phyloP scores from a whole-genome alignment of 2,329 filamentous ascomycete species.

The Aspergillus pseudoglaucus region DNA sequence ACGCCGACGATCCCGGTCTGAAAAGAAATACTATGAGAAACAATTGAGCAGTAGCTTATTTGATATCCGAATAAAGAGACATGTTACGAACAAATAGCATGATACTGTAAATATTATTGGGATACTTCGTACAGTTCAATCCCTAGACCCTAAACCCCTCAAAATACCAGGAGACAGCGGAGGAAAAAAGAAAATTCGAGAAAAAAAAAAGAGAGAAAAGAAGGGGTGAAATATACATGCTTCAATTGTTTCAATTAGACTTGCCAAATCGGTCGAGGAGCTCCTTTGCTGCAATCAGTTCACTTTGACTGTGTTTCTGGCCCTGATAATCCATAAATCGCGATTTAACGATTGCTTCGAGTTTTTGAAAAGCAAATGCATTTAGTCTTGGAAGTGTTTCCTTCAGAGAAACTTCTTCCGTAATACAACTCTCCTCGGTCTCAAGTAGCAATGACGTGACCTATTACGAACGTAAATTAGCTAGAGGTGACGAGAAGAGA shows the following conservation, averaged over 20 bases:
- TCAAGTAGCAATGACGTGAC: constrained; percentile 21
- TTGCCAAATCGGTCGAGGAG: constrained; percentile 26
- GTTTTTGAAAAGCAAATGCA: constrained; percentile 29
- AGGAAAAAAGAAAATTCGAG: not conserved
- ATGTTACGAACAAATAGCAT: too few relatives aligned
- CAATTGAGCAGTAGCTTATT: too few relatives aligned
- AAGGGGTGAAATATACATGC: not conserved
- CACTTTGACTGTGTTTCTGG: constrained; percentile 29
- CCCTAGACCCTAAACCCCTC: too few relatives aligned
- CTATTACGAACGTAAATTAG: constrained; percentile 8
- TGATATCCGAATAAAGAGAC: too few relatives aligned
- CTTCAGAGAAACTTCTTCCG: constrained; percentile 12
- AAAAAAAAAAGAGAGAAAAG: not conserved
- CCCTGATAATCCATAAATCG: constrained; percentile 23
- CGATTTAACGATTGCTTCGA: constrained; percentile 31
- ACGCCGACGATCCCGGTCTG: too few relatives aligned
- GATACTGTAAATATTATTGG: too few relatives aligned
- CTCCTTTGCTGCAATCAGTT: constrained; percentile 37
- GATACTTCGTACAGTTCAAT: too few relatives aligned
- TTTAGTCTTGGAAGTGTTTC: constrained; percentile 28
- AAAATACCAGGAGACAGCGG: too few relatives aligned
- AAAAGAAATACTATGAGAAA: too few relatives aligned
- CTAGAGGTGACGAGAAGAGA: not conserved
- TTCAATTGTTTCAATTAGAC: constrained; percentile 2
- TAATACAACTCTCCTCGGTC: constrained; percentile 1